These are phyloP conservation scores for Tetracladium setigerum DNA, from an alignment of 495 filamentous ascomycete genomes.

Conservation along the genomic window DNA sequence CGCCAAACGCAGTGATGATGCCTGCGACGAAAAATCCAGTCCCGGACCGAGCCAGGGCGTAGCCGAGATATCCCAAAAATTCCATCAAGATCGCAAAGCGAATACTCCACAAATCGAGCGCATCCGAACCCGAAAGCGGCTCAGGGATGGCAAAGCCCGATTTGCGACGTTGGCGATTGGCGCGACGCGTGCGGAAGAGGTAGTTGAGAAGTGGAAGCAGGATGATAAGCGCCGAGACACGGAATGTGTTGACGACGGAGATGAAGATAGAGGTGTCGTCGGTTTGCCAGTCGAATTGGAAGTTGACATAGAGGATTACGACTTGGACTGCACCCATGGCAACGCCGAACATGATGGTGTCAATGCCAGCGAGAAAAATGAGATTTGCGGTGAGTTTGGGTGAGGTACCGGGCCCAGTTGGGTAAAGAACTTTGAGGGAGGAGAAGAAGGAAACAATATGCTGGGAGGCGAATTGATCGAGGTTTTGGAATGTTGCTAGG, in stretches of 20 bases:
- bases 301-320: constrained; percentile 70
- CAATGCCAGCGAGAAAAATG: constrained; percentile 67
- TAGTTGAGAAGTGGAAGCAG: constrained; percentile 67
- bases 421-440: constrained; percentile 62
- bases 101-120: constrained; percentile 69
- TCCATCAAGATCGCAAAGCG: constrained; percentile 74
- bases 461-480: no score
- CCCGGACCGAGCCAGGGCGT: constrained; percentile 50
- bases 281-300: constrained; percentile 73
- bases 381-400: constrained; percentile 64
- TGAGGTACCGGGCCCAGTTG: constrained; percentile 54
- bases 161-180: constrained; percentile 25
- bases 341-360: constrained; percentile 70
- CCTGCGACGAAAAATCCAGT: constrained; percentile 58
- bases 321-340: constrained; percentile 74
- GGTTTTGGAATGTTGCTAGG: constrained; percentile 60
- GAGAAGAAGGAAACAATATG: no score
- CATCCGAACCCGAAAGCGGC: constrained; percentile 63
- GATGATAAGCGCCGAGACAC: constrained; percentile 66
- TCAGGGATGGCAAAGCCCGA: constrained; percentile 27
- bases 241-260: constrained; percentile 61
- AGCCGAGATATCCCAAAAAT: constrained; percentile 66
- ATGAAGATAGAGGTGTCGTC: constrained; percentile 72
- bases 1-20: constrained; percentile 65
- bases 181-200: constrained; percentile 48